Evolutionary conservation across 192 early-diverging fungal species (phyloP).

Genomic region (Podila verticillata): DNA sequence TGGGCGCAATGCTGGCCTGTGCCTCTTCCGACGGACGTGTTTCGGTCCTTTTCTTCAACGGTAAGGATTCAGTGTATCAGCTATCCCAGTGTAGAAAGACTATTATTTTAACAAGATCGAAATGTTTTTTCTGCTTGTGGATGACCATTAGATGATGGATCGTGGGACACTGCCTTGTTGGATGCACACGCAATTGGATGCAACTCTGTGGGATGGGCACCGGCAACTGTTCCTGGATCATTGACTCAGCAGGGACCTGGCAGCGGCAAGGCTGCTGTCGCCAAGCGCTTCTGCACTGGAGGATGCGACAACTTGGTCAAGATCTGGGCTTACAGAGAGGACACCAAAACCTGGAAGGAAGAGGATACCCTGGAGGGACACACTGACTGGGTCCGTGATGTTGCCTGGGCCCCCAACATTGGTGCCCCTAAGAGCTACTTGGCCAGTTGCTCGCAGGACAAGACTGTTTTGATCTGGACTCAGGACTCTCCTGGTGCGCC

Average conservation of each 20-base stretch:
- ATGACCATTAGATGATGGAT: conserved; percentile 75
- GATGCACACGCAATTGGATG: conserved; percentile 91
- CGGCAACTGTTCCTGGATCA: conserved; percentile 81
- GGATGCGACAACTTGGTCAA: conserved; percentile 98
- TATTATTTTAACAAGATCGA: too few species aligned
- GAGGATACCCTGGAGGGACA: conserved; percentile 88
- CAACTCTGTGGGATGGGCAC: conserved; percentile 96
- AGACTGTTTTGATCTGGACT: conserved; percentile 95
- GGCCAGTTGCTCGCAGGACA: conserved; percentile 97
- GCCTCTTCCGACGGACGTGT: conserved; percentile 96
- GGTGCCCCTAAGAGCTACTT: conserved; percentile 90
- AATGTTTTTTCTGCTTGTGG: not conserved
- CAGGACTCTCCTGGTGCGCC: conserved; percentile 73
- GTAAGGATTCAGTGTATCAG: conserved; percentile 48
- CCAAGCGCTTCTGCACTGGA: conserved; percentile 88
- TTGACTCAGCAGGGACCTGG: conserved; percentile 65
- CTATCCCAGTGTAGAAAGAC: too few species aligned
- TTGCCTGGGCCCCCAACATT: conserved; percentile 95
- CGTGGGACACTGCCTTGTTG: conserved; percentile 83
- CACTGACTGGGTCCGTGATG: conserved; percentile 98
- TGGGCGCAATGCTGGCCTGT: conserved; percentile 90
- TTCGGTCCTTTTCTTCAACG: conserved; percentile 92
- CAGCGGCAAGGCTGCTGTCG: conserved; percentile 64
- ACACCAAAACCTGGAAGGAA: conserved; percentile 82
- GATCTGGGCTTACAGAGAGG: conserved; percentile 90